These are phyloP conservation scores for Heritiera fomes DNA, from an alignment of 345 rosid genomes.

Conservation along the genomic window DNA sequence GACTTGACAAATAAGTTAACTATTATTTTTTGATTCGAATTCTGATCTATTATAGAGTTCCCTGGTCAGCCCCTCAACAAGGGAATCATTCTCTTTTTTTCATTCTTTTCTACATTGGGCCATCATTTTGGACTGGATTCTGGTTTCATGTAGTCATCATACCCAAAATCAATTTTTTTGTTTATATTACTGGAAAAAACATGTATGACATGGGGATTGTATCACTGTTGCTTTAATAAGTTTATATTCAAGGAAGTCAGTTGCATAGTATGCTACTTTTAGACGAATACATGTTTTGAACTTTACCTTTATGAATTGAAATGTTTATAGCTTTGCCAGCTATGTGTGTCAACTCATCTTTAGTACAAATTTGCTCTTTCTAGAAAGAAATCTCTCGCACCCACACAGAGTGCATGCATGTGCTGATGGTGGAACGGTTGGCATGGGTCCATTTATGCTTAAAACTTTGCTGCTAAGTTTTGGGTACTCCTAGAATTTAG, in stretches of 20 bases:
- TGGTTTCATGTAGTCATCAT: slow-evolving; percentile 14
- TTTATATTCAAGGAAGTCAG: neutral
- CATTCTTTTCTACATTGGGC: slow-evolving; percentile 26
- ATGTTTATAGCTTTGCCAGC: neutral
- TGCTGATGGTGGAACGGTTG: slow-evolving; percentile 7
- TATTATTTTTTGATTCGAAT: slow-evolving; percentile 10
- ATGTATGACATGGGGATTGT: neutral
- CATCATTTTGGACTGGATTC: slow-evolving; percentile 10
- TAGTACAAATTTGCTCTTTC: too few relatives aligned
- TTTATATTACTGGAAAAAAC: slow-evolving; percentile 17
- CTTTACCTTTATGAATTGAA: neutral
- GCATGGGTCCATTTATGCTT: neutral
- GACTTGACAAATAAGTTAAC: slow-evolving; percentile 19
- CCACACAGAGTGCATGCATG: neutral
- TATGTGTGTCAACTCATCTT: too few relatives aligned
- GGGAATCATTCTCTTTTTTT: slow-evolving; percentile 27
- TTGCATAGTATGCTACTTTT: neutral
- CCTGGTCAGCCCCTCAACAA: neutral
- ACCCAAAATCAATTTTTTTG: neutral
- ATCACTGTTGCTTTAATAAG: neutral
- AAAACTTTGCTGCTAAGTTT: neutral
- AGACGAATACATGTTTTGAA: neutral
- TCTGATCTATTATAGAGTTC: slow-evolving; percentile 27
- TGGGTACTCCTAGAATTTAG: neutral
- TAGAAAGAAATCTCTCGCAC: too few relatives aligned